A percentile compares a stretch with the other conserved stretches of the same genome.
These are phyloP conservation scores for Trichoderma asperelloides DNA, from an alignment of 495 filamentous ascomycete genomes.

Conservation along the genomic window DNA sequence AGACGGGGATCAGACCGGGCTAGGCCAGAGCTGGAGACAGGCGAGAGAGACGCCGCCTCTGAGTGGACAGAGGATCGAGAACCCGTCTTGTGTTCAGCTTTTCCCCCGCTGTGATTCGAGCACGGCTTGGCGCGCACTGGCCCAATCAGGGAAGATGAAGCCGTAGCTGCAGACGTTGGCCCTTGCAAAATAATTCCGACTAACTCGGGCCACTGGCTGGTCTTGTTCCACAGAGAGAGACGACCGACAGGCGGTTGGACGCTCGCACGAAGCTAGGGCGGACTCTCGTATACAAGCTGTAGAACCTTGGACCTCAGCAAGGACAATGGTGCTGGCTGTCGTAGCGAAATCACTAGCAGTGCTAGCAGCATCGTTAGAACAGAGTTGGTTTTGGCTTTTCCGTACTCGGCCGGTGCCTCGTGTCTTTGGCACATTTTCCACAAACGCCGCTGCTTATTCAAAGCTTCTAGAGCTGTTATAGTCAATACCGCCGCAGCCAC, in stretches of 20 bases:
- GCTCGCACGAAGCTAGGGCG: too few species aligned
- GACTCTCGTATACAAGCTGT: not conserved
- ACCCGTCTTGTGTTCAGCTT: not conserved
- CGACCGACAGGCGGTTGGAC: not conserved
- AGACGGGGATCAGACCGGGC: not conserved
- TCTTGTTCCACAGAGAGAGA: not conserved
- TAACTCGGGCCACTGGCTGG: not conserved
- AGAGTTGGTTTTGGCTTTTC: not conserved
- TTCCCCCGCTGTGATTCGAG: slow-evolving; percentile 3
- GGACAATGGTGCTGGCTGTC: not conserved
- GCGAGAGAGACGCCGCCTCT: not conserved
- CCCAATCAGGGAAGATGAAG: not conserved
- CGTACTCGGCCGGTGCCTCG: not conserved
- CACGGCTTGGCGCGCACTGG: not conserved
- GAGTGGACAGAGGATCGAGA: not conserved
- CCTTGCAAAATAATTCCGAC: not conserved
- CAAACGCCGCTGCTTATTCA: too few species aligned
- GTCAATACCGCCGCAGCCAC: too few species aligned
- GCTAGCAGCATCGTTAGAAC: not conserved
- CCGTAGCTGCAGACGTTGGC: not conserved
- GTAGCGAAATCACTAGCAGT: not conserved
- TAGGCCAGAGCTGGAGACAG: not conserved
- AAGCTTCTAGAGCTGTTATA: too few species aligned
- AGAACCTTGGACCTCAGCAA: not conserved
- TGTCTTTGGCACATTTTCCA: not conserved